Evolutionary conservation across 257 asterid genomes (phyloP).

Genomic region (Solanum appendiculatum): DNA sequence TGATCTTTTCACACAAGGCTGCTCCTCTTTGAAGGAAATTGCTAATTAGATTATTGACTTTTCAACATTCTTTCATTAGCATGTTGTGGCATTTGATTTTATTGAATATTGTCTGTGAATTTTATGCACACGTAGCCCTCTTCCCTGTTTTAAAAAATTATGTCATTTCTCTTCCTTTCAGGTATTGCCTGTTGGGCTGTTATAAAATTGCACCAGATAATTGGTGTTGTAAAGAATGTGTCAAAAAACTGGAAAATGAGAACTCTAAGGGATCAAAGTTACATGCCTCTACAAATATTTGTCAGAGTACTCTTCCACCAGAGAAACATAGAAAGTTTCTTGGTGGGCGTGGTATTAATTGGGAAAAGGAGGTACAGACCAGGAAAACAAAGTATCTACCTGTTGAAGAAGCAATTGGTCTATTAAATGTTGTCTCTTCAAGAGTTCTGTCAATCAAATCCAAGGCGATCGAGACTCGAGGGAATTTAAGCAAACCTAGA

Average conservation of each 20-base stretch:
- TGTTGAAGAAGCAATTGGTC: conserved; percentile 36
- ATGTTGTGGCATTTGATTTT: background rate
- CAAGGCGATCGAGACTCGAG: background rate
- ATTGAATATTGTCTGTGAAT: background rate
- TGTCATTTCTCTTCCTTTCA: conserved; percentile 5
- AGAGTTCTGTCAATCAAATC: background rate
- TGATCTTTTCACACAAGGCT: background rate
- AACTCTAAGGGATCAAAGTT: background rate
- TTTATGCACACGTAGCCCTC: background rate
- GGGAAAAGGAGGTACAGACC: conserved; percentile 31
- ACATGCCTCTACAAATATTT: background rate
- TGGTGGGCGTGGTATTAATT: background rate
- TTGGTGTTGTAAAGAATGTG: conserved; percentile 51
- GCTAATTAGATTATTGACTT: background rate
- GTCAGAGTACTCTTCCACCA: background rate
- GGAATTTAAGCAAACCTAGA: conserved; percentile 7
- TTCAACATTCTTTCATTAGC: background rate
- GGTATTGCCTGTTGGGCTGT: conserved; percentile 38
- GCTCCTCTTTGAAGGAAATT: background rate
- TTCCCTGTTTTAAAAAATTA: background rate
- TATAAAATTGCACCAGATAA: background rate
- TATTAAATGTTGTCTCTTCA: conserved; percentile 1
- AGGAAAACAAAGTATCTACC: conserved; percentile 41
- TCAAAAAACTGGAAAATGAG: background rate
- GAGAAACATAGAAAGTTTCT: background rate